phyloP scores from a whole-genome alignment of 2,329 filamentous ascomycete genomes.

The Lachnellula suecica region DNA sequence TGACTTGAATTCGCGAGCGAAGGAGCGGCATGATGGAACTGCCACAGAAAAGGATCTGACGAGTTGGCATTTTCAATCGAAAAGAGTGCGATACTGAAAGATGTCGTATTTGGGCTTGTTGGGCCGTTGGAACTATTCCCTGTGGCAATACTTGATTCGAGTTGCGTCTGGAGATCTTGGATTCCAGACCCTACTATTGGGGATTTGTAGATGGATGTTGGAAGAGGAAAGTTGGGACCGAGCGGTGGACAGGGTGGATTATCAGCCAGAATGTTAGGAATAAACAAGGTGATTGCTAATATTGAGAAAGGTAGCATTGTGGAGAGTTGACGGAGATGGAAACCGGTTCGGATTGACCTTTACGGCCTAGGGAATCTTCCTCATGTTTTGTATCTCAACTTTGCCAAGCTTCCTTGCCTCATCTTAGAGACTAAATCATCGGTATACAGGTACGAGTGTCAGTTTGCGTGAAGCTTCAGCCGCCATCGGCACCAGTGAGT shows the following conservation, averaged over 20 bases:
- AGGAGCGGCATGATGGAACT: not conserved
- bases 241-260: not conserved
- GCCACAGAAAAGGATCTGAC: not conserved
- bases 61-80: not conserved
- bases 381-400: too few relatives aligned
- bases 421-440: too few relatives aligned
- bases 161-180: not conserved
- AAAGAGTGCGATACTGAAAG: not conserved
- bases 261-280: slow-evolving; percentile 1
- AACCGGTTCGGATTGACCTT: too few relatives aligned
- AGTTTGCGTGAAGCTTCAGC: too few relatives aligned
- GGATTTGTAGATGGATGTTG: not conserved
- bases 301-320: slow-evolving; percentile 3
- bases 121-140: not conserved
- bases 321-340: too few relatives aligned
- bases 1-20: not conserved
- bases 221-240: not conserved
- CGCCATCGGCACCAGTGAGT: too few relatives aligned
- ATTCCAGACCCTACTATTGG: not conserved
- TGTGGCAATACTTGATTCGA: not conserved
- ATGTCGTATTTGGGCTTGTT: not conserved
- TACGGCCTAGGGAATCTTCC: too few relatives aligned
- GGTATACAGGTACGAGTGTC: too few relatives aligned
- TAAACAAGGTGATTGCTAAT: not conserved
- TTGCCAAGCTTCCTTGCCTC: too few relatives aligned